Conservation (phyloP, 148 eudicot species). For the Pouteria glomerata region DNA sequence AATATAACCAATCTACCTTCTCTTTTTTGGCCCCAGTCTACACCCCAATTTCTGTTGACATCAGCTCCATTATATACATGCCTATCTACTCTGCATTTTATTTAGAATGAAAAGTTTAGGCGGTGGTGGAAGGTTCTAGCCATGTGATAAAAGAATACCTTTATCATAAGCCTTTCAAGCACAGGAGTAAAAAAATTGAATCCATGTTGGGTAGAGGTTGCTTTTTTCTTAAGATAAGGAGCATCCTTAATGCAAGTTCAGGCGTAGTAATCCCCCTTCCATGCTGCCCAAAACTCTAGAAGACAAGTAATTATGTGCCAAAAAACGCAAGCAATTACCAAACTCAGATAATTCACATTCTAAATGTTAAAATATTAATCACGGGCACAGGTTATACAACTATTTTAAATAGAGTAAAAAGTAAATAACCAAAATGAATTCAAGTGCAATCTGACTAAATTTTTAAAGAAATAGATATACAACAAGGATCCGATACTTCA, state of each 20-base stretch:
- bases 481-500: conserved; percentile 79
- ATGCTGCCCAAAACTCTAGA: conserved; percentile 99
- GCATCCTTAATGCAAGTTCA: conserved; percentile 84
- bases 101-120: not conserved
- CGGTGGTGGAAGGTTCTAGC: not conserved
- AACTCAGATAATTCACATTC: conserved; percentile 61
- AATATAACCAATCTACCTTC: too few species aligned
- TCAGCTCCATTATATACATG: conserved; percentile 67
- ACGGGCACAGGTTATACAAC: not conserved
- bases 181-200: conserved; percentile 41
- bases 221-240: conserved; percentile 82
- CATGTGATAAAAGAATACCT: conserved; percentile 43
- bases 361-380: conserved; percentile 11
- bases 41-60: conserved; percentile 98
- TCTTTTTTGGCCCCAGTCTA: conserved; percentile 99
- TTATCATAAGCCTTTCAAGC: conserved; percentile 71
- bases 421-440: not conserved
- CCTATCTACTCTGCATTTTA: not conserved
- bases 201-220: conserved; percentile 78
- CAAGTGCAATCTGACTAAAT: conserved; percentile 1
- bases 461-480: conserved; percentile 49
- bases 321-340: conserved; percentile 85
- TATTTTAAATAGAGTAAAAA: not conserved
- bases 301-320: conserved; percentile 99
- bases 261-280: conserved; percentile 94